A percentile compares a stretch with the other conserved stretches of the same genome.
Conservation (phyloP, 768 basidiomycete genomes). For the Suillus placidus region DNA sequence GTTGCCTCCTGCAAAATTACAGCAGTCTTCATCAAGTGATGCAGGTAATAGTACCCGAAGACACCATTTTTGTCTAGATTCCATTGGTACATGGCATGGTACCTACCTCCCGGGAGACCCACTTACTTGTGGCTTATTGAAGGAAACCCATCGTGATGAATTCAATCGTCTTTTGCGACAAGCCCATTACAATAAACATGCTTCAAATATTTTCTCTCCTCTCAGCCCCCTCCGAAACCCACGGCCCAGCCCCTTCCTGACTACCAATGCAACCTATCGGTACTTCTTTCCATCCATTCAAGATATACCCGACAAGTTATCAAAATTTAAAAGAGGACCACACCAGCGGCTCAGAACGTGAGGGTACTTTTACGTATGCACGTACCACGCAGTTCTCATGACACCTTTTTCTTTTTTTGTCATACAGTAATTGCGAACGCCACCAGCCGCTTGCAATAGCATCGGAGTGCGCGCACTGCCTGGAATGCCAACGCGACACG, state of each 20-base stretch:
- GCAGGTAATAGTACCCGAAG: not conserved
- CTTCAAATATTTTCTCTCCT: slow-evolving; percentile 34
- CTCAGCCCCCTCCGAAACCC: slow-evolving; percentile 32
- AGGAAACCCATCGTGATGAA: slow-evolving; percentile 8
- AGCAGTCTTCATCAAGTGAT: not conserved
- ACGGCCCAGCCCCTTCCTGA: slow-evolving; percentile 16
- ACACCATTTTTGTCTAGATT: not conserved
- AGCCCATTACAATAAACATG: slow-evolving; percentile 25
- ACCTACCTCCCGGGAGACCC: not conserved
- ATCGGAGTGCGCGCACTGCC: slow-evolving; percentile 29
- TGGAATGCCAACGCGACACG: slow-evolving; percentile 31
- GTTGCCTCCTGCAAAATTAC: not conserved
- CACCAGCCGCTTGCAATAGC: slow-evolving; percentile 24
- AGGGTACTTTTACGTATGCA: slow-evolving; percentile 13
- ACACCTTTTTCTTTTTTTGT: not conserved
- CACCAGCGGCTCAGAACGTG: slow-evolving; percentile 30
- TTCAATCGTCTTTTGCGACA: slow-evolving; percentile 31
- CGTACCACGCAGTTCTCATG: slow-evolving; percentile 8
- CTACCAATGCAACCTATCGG: slow-evolving; percentile 20
- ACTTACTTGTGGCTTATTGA: too few species aligned
- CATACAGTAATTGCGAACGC: slow-evolving; percentile 27
- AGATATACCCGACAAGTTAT: slow-evolving; percentile 17
- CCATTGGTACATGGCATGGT: not conserved
- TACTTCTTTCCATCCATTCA: slow-evolving; percentile 26
- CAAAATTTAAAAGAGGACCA: slow-evolving; percentile 14